Base-by-base conservation (phyloP, 2,329 filamentous ascomycete species). In the Neonectria magnoliae region DNA sequence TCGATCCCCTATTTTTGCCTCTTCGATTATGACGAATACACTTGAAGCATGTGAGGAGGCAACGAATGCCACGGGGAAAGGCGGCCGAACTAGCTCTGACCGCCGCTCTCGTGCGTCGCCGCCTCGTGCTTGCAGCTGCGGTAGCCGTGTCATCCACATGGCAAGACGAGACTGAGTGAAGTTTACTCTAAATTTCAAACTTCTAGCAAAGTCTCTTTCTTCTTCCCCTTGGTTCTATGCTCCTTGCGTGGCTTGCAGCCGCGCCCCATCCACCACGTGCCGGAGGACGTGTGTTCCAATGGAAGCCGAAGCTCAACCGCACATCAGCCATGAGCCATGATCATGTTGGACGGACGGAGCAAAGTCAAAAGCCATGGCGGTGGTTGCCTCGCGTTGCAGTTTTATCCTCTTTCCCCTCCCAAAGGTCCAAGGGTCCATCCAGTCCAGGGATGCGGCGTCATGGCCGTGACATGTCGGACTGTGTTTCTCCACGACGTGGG, bases 201-300 rank as follows among this genome's bases (percentile, higher is more conserved):
- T 53, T 68, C 50, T 36, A 25, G 31, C 42, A 22, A 56, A 50
- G 61, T 57, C 55, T 55, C 33, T 16, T 59, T 44, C 48, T 18
- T 16, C 25, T 25, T 25, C 25, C 36, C 5, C 36, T 8, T 36
- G 13, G 36, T 16, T 38, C 36, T 38, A 16, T 38, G 36, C 36
- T 38, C 52, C 48, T 13, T 41, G 16, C 57, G 57, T 70, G 64
- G 66, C 66, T 65, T 67, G 68, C 64, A 63, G 58, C 47, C 62
- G 68, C n/a, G 68, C 60, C 66, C 14, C n/a, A 45, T 57, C 59
- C 29, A 65, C 70, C 70, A 72, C 70, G 70, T 72, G 70, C 70
- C 18, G 22, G 44, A n/a, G 70, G 69, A 69, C 42, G 52, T 65
- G 63, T 57, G 51, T 48, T 20, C 25, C 25, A 25, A 8, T 4